Base-by-base conservation (phyloP, 2,329 filamentous ascomycete species). In the Alternaria triticimaculans region DNA sequence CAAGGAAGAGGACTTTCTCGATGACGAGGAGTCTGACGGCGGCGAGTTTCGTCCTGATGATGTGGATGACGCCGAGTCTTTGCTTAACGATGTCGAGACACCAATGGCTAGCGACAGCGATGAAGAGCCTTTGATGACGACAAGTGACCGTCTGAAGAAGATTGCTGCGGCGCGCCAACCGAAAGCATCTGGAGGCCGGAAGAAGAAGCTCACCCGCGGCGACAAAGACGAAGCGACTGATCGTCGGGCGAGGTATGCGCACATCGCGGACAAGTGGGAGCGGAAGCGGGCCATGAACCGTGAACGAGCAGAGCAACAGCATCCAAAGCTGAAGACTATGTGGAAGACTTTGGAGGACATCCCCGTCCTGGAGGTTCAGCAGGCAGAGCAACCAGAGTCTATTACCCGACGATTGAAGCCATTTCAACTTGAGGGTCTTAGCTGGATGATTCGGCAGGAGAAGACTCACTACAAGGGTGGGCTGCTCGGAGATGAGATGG, bases 401-500 rank as follows among this genome's bases (percentile, higher is more conserved):
- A 97, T 99, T 68, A 92, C 87, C 55, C 91, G 95, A 43, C 90
- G 90, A 59, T 85, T 99, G 66, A 97, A 99, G 80, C 90, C 91
- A 0, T 99, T 98, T 78, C 96, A 99, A 76, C 89, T 97, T 6
- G 92, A 97, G 80, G 96, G 96, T 5, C 84, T 99, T 43, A 90
- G 93, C 55, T 99, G 96, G 96, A 96, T 99, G 93, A 89, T 87
- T 64, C 90, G 87, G 59, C 97, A 98, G 86, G 96, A 99, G 78
- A 84, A 92, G 80, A 91, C 89, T 0, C 82, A 91, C 43, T 98
- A 94, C 87, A 92, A 90, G 75, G 96, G 96, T 18, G 96, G 96
- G 14, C 85, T 99, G 3, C 87, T 99, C 2, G 96, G 96, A 63
- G 96, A 99, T 72, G 96, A 99, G 81, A 99, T 99, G 96, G 96